Evolutionary conservation across 305 asterid species (phyloP).

Genomic region (Rubia tinctorum): DNA sequence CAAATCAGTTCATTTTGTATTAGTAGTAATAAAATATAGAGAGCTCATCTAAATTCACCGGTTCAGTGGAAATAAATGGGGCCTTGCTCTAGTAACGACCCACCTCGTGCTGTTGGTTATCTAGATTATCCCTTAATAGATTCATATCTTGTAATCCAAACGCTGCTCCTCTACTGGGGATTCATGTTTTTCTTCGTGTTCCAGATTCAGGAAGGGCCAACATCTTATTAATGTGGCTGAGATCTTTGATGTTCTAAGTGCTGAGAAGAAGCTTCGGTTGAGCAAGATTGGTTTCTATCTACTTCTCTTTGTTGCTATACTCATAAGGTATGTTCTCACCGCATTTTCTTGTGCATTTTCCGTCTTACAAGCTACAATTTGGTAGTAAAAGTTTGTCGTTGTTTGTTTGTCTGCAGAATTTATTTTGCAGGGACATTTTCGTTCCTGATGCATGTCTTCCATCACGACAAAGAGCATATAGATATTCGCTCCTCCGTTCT

Average conservation of each 20-base stretch:
- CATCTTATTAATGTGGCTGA: constrained; percentile 91
- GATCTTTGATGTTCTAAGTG: constrained; percentile 55
- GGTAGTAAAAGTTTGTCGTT: background rate
- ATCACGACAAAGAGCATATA: constrained; percentile 31
- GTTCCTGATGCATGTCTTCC: constrained; percentile 31
- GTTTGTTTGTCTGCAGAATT: constrained; percentile 10
- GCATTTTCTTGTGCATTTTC: background rate
- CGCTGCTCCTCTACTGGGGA: background rate
- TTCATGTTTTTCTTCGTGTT: constrained; percentile 6
- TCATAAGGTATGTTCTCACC: constrained; percentile 48
- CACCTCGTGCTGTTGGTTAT: too few relatives aligned
- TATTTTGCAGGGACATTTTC: constrained; percentile 33
- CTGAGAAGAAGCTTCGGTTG: constrained; percentile 74
- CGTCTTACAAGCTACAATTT: background rate
- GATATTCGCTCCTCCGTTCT: constrained; percentile 38
- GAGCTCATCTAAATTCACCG: too few relatives aligned
- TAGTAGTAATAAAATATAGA: too few relatives aligned
- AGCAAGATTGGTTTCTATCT: constrained; percentile 69
- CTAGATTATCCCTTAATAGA: background rate
- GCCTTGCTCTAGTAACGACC: too few relatives aligned
- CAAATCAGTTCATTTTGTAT: background rate
- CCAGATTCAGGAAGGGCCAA: constrained; percentile 57
- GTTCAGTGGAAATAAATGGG: too few relatives aligned
- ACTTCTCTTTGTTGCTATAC: constrained; percentile 49
- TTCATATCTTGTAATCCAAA: background rate